Conservation (phyloP, 2,329 filamentous ascomycete species). For the Talaromyces sp. region DNA sequence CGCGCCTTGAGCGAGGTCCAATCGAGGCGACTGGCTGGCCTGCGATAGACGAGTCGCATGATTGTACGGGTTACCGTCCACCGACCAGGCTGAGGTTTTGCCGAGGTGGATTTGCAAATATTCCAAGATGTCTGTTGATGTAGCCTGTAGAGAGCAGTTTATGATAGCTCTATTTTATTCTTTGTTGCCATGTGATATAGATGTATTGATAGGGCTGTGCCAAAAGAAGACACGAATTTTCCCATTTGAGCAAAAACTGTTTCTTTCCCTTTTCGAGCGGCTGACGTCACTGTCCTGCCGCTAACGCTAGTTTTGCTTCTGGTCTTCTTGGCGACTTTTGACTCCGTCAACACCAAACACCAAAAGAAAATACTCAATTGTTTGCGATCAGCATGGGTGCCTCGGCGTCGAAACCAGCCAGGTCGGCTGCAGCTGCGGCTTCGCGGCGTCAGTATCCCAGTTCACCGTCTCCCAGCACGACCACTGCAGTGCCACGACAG, state of each 20-base stretch:
- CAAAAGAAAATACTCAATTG: neutral
- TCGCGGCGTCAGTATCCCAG: slow-evolving; percentile 54
- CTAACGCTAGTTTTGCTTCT: slow-evolving; percentile 5
- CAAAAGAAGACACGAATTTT: neutral
- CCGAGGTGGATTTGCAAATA: neutral
- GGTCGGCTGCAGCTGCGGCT: slow-evolving; percentile 44
- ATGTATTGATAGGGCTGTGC: neutral
- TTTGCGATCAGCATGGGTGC: slow-evolving; percentile 45
- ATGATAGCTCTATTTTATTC: neutral
- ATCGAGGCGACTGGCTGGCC: slow-evolving; percentile 72
- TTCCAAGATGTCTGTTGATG: neutral
- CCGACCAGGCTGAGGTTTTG: neutral
- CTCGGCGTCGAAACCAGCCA: slow-evolving; percentile 52
- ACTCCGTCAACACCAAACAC: neutral
- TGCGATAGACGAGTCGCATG: slow-evolving; percentile 40
- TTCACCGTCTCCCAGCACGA: slow-evolving; percentile 36
- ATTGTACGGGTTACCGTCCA: neutral
- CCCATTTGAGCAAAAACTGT: neutral
- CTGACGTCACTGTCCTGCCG: slow-evolving; percentile 5
- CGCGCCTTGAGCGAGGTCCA: slow-evolving; percentile 92
- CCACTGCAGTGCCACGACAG: slow-evolving; percentile 14
- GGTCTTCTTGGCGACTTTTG: slow-evolving; percentile 1
- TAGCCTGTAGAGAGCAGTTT: neutral
- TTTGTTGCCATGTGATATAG: neutral
- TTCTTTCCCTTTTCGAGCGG: neutral